These are phyloP conservation scores for Calonectria pteridis DNA, from an alignment of 2,329 filamentous ascomycete species.

Conservation along the genomic window DNA sequence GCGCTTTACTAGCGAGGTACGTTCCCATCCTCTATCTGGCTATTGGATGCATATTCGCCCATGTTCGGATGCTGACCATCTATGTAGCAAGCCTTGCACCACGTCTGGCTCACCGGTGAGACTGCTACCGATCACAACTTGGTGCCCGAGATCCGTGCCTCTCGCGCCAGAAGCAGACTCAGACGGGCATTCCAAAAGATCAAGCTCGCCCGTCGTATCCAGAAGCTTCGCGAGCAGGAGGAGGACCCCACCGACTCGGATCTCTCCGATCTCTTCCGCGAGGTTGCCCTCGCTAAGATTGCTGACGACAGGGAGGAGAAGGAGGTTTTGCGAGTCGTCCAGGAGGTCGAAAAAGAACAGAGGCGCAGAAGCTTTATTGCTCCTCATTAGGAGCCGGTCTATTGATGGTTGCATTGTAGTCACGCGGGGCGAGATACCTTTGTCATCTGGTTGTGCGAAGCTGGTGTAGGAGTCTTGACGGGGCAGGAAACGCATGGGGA, in stretches of 20 bases:
- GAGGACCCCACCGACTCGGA: slow-evolving; percentile 78
- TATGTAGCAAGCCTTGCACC: slow-evolving; percentile 77
- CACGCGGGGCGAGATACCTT: background rate
- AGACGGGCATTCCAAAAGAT: slow-evolving; percentile 95
- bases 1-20: slow-evolving; percentile 82
- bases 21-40: slow-evolving; percentile 9
- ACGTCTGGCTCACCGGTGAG: slow-evolving; percentile 91
- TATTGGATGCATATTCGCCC: background rate
- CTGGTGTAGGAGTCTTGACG: background rate
- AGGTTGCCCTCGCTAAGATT: slow-evolving; percentile 94
- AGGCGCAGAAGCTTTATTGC: slow-evolving; percentile 49
- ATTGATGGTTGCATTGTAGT: background rate
- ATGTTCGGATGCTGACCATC: slow-evolving; percentile 29
- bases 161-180: slow-evolving; percentile 91
- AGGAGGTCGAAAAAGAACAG: slow-evolving; percentile 66
- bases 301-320: slow-evolving; percentile 83
- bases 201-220: slow-evolving; percentile 95
- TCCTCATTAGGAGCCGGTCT: background rate
- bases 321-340: slow-evolving; percentile 76
- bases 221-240: slow-evolving; percentile 92
- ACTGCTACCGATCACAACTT: slow-evolving; percentile 96
- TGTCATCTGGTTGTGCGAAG: background rate
- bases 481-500: slow-evolving; percentile 7
- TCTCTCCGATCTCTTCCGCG: slow-evolving; percentile 81
- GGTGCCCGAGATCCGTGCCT: slow-evolving; percentile 94